Percentiles rank a stretch among this genome's conserved stretches.
Conservation (phyloP, 257 asterid species). For the Solanum clarkiae region DNA sequence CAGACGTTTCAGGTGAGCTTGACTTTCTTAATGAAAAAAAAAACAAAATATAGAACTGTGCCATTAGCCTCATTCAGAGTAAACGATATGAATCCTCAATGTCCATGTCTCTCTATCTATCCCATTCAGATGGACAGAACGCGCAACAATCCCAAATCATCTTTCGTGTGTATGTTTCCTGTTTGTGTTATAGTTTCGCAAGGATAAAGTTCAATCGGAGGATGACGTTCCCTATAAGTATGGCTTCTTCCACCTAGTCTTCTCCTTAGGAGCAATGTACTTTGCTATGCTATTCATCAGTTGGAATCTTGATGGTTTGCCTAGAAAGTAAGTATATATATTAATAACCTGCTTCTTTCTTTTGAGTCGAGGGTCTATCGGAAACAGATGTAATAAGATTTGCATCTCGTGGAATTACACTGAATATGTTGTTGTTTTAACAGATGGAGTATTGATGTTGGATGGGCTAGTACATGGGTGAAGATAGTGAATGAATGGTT, state of each 20-base stretch:
- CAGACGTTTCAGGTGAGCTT: conserved; percentile 70
- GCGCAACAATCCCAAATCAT: not conserved
- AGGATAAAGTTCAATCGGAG: conserved; percentile 27
- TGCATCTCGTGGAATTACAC: not conserved
- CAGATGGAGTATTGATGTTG: conserved; percentile 95
- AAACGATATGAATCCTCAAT: not conserved
- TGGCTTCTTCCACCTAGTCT: conserved; percentile 76
- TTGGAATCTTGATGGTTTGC: conserved; percentile 71
- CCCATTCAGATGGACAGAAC: not conserved
- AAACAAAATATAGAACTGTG: no score
- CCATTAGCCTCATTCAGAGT: no score
- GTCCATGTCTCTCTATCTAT: not conserved
- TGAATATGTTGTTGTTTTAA: not conserved
- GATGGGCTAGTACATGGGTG: conserved; percentile 97
- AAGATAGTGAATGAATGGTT: conserved; percentile 87
- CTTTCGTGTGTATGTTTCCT: not conserved
- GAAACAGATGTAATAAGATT: not conserved
- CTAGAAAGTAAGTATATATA: conserved; percentile 46
- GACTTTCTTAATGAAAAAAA: not conserved
- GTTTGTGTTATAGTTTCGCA: conserved; percentile 41
- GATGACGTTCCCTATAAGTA: conserved; percentile 75
- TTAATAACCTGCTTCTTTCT: not conserved
- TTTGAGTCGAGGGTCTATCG: not conserved
- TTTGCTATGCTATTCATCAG: conserved; percentile 89
- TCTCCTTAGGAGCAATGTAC: conserved; percentile 90